Evolutionary conservation across 2,329 filamentous ascomycete species (phyloP).

Genomic region (Thelonectria olida): DNA sequence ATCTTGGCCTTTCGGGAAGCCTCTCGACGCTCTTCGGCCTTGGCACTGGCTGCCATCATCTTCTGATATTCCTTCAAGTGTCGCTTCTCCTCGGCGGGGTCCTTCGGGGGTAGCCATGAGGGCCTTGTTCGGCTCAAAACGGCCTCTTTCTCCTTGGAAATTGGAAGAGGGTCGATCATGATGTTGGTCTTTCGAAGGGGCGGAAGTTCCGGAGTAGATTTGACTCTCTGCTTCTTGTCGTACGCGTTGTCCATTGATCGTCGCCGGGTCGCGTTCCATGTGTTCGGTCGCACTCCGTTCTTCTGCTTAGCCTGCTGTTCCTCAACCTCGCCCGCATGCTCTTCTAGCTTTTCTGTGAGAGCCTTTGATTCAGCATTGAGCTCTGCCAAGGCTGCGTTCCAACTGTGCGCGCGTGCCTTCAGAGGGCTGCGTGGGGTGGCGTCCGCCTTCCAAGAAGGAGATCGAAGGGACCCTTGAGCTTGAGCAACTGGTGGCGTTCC

Average conservation of each 20-base stretch:
- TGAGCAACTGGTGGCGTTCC: slow-evolving; percentile 68
- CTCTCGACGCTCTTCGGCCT: slow-evolving; percentile 68
- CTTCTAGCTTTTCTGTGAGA: slow-evolving; percentile 82
- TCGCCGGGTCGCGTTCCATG: slow-evolving; percentile 48
- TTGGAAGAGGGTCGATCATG: slow-evolving; percentile 84
- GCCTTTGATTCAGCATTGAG: slow-evolving; percentile 78
- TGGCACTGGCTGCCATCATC: slow-evolving; percentile 76
- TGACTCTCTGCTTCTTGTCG: slow-evolving; percentile 64
- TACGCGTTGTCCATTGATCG: slow-evolving; percentile 44
- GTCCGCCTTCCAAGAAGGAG: slow-evolving; percentile 63
- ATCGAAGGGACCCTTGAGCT: slow-evolving; percentile 68
- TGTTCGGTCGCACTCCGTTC: slow-evolving; percentile 48
- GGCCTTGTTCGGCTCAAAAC: slow-evolving; percentile 82
- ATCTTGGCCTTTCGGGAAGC: slow-evolving; percentile 60
- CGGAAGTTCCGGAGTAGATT: slow-evolving; percentile 73
- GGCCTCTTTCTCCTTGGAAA: slow-evolving; percentile 88
- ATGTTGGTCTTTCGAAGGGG: slow-evolving; percentile 78
- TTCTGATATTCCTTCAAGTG: slow-evolving; percentile 87
- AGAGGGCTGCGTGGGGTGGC: slow-evolving; percentile 51
- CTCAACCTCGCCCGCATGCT: slow-evolving; percentile 73
- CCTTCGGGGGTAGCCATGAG: slow-evolving; percentile 86
- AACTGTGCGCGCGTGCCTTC: slow-evolving; percentile 73
- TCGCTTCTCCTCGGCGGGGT: slow-evolving; percentile 88
- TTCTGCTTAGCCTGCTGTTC: slow-evolving; percentile 46
- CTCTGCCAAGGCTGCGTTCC: slow-evolving; percentile 75